Conservation (phyloP, 108 stramenopile species). For the Cyclotella sp. region DNA sequence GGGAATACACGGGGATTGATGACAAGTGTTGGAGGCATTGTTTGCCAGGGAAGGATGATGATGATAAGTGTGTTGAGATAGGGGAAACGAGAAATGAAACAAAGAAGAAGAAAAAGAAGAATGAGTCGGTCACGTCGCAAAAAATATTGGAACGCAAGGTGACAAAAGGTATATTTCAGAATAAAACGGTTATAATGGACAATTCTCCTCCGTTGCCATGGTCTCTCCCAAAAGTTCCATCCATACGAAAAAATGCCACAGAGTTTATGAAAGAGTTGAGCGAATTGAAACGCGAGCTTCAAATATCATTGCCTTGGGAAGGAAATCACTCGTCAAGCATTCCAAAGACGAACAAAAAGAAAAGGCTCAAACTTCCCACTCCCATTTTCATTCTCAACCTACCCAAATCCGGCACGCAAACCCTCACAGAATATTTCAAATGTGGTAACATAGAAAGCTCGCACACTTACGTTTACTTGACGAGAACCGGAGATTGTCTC, state of each 20-base stretch:
- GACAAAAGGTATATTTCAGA: no score
- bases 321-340: neutral
- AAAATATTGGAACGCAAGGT: neutral
- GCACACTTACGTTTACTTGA: slow-evolving; percentile 21
- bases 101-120: neutral
- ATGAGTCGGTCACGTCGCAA: neutral
- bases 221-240: neutral
- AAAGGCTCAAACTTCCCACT: slow-evolving; percentile 1
- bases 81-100: neutral
- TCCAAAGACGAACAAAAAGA: no score
- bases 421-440: slow-evolving; percentile 14
- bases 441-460: slow-evolving; percentile 10
- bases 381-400: slow-evolving; percentile 26
- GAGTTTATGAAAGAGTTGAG: slow-evolving; percentile 8
- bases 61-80: slow-evolving; percentile 13
- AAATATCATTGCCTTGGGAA: slow-evolving; percentile 9
- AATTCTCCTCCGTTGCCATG: slow-evolving; percentile 10
- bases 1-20: slow-evolving; percentile 10
- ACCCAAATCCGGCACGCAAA: slow-evolving; percentile 23
- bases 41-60: slow-evolving; percentile 6
- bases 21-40: slow-evolving; percentile 19
- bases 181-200: neutral
- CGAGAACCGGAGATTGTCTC: slow-evolving; percentile 20
- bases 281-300: neutral
- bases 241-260: neutral